Base-by-base conservation (phyloP, 139 green algal genomes). In the Dunaliella primolecta region DNA sequence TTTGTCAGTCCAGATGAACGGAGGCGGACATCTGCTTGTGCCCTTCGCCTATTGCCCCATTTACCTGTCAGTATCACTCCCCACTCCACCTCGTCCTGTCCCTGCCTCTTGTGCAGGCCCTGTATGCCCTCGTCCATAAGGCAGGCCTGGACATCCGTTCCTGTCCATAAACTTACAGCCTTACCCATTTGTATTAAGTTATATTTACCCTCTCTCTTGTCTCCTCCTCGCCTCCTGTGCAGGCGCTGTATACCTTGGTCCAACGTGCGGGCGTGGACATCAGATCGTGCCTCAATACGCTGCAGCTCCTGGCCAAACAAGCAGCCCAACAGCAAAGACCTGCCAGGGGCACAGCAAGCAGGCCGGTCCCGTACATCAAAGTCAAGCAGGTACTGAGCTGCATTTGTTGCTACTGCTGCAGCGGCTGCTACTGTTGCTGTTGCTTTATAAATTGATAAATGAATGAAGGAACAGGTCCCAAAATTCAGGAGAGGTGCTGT, bases 221-320 rank as follows among this genome's bases (percentile, higher is more conserved):
- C n/a, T n/a, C n/a, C n/a, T 15, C 46, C 46, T 7, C 46, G 7
- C 46, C 46, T 64, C 7, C 46, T 15, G 15, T 15, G 15, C 80
- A 83, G 35, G 88, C 90, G 0, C 86, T 93, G 83, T 55, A 79
- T 35, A 36, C 79, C 36, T 87, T 94, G 72, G 85, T 83, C 64
- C 87, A 92, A 80, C 85, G 89, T 36, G 90, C 86, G 1, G 82
- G 90, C 29, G 89, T 85, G 32, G 97, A 99, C 91, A 93, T 99
- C 57, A 91, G 97, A 23, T 84, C 95, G 7, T 98, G 93, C 89
- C 93, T 99, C 30, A 98, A 99, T 91, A 97, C 95, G 24, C 91
- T 99, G 82, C 97, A 99, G 91, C 91, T 98, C 78, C 84, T 94
- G 81, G 85, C 89, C 20, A 36, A 75, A 3, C 85, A 82, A 75